Conservation (phyloP, 768 basidiomycete species). For the Suillus clintonianus region DNA sequence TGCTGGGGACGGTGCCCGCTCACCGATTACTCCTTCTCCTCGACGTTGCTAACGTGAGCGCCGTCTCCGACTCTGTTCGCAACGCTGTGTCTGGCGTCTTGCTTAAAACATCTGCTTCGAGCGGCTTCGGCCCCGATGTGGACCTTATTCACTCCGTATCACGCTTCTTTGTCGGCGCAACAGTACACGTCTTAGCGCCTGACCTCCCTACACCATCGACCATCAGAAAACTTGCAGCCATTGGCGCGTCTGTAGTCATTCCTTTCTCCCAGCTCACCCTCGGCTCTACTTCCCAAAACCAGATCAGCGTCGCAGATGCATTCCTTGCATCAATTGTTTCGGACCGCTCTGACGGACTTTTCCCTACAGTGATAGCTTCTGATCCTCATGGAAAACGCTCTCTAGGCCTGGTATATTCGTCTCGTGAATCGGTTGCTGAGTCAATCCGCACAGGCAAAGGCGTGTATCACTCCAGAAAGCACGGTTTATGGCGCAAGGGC, state of each 20-base stretch:
- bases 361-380: slow-evolving; percentile 89
- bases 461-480: slow-evolving; percentile 94
- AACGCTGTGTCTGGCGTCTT: slow-evolving; percentile 77
- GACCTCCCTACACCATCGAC: slow-evolving; percentile 55
- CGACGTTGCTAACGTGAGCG: slow-evolving; percentile 70
- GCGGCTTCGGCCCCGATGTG: slow-evolving; percentile 40
- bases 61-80: slow-evolving; percentile 74
- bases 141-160: slow-evolving; percentile 80
- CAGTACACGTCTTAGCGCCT: slow-evolving; percentile 62
- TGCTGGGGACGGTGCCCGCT: slow-evolving; percentile 67
- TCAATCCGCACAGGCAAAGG: slow-evolving; percentile 88
- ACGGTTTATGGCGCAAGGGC: slow-evolving; percentile 96
- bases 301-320: slow-evolving; percentile 78
- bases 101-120: slow-evolving; percentile 67
- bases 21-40: slow-evolving; percentile 77
- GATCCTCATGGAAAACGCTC: slow-evolving; percentile 63
- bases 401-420: slow-evolving; percentile 96
- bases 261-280: slow-evolving; percentile 72
- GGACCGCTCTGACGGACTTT: slow-evolving; percentile 89
- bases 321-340: slow-evolving; percentile 83
- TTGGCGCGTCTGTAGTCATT: slow-evolving; percentile 68
- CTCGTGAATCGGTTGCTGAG: slow-evolving; percentile 78
- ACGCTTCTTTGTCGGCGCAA: slow-evolving; percentile 65
- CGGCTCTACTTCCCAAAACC: slow-evolving; percentile 48
- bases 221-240: slow-evolving; percentile 60